Percentiles rank a stretch among this genome's conserved stretches.
Evolutionary conservation across 2,329 filamentous ascomycete genomes (phyloP).

Genomic region (Ceratocystis papillata): DNA sequence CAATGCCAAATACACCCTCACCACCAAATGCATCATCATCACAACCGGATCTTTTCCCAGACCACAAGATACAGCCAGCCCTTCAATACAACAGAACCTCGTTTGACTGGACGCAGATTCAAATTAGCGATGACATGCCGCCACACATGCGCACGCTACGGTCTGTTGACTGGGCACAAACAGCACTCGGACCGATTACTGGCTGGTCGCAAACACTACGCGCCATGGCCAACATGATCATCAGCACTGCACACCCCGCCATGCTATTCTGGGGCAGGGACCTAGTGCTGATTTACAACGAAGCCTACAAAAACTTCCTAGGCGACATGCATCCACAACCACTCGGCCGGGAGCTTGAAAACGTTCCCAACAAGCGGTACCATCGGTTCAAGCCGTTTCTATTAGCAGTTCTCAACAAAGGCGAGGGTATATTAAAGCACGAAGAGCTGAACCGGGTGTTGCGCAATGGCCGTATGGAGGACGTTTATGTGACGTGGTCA

Average conservation of each 20-base stretch:
- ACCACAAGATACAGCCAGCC: conserved; percentile 31
- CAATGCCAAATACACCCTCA: conserved; percentile 1
- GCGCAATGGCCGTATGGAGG: conserved; percentile 60
- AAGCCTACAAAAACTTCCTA: conserved; percentile 59
- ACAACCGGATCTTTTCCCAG: conserved; percentile 9
- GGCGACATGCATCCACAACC: conserved; percentile 65
- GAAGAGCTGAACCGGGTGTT: conserved; percentile 66
- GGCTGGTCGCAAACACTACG: conserved; percentile 61
- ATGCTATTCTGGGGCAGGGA: conserved; percentile 73
- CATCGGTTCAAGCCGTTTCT: conserved; percentile 58
- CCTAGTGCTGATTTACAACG: conserved; percentile 59
- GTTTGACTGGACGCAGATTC: conserved; percentile 74
- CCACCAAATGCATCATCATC: too few species aligned
- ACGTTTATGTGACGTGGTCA: conserved; percentile 74
- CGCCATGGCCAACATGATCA: conserved; percentile 70
- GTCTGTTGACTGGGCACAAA: conserved; percentile 61
- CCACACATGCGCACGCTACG: conserved; percentile 63
- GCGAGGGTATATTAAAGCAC: conserved; percentile 74
- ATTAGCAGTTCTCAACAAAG: conserved; percentile 53
- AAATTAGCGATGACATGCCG: conserved; percentile 51
- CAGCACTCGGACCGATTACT: conserved; percentile 64
- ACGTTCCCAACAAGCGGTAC: conserved; percentile 68
- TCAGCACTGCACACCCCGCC: conserved; percentile 64
- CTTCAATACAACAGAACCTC: conserved; percentile 35
- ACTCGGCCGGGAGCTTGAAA: conserved; percentile 61